Evolutionary conservation across 345 rosid species (phyloP).

Genomic region (Camelina neglecta): DNA sequence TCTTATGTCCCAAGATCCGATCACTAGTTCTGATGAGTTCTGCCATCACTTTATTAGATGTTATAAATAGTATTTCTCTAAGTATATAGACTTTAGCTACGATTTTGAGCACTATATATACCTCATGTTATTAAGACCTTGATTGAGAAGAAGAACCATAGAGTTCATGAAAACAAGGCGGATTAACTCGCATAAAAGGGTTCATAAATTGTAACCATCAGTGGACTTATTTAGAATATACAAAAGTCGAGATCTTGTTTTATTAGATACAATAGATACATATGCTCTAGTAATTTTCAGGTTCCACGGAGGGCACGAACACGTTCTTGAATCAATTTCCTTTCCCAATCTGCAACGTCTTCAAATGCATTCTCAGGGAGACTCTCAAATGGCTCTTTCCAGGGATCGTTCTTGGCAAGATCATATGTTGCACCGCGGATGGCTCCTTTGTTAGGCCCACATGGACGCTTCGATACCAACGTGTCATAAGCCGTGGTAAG

Average conservation of each 20-base stretch:
- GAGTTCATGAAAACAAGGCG: neutral
- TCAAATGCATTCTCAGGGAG: conserved; percentile 82
- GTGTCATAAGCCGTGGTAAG: conserved; percentile 68
- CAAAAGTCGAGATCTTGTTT: neutral
- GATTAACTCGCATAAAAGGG: neutral
- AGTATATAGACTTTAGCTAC: neutral
- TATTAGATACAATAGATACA: neutral
- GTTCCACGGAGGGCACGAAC: conserved; percentile 65
- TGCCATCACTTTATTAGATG: neutral
- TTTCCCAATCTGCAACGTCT: conserved; percentile 88
- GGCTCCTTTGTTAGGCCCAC: conserved; percentile 84
- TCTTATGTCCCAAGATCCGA: neutral
- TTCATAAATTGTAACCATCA: neutral
- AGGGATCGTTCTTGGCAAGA: conserved; percentile 73
- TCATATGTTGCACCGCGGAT: conserved; percentile 86
- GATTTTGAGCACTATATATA: neutral
- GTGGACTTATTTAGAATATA: conserved; percentile 30
- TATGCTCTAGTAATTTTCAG: conserved; percentile 38
- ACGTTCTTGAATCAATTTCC: conserved; percentile 74
- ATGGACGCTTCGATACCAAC: conserved; percentile 72
- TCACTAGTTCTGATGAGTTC: neutral
- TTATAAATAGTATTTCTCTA: neutral
- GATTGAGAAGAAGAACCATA: neutral
- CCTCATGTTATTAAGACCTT: neutral
- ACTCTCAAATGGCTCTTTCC: conserved; percentile 83